phyloP scores from a whole-genome alignment of 2,329 filamentous ascomycete species.

The Anthostomella pinea region DNA sequence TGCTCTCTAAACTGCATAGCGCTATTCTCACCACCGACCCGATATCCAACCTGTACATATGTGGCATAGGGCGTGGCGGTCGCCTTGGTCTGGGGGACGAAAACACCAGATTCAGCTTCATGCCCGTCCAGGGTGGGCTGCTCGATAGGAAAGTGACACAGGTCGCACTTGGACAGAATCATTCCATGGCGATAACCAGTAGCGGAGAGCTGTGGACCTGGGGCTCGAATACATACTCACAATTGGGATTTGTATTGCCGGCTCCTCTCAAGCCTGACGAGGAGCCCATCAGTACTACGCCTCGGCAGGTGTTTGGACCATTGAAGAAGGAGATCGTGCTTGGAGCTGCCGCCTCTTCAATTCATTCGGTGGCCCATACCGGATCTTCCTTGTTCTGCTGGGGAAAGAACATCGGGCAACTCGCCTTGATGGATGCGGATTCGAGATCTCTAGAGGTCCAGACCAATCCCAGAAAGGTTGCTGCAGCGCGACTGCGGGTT shows the following conservation, averaged over 20 bases:
- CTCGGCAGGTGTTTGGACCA: conserved; percentile 86
- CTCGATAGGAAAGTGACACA: conserved; percentile 69
- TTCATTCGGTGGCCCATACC: conserved; percentile 90
- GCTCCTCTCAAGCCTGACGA: conserved; percentile 67
- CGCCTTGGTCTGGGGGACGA: conserved; percentile 88
- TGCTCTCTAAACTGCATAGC: conserved; percentile 88
- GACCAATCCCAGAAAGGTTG: conserved; percentile 77
- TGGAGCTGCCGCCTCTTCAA: conserved; percentile 81
- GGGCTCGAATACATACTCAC: conserved; percentile 83
- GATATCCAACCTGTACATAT: conserved; percentile 87
- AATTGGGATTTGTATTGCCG: conserved; percentile 81
- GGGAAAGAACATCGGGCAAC: conserved; percentile 91
- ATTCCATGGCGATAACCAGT: conserved; percentile 81
- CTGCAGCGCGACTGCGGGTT: conserved; percentile 73
- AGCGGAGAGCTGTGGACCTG: conserved; percentile 91
- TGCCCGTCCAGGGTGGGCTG: conserved; percentile 75
- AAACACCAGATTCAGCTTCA: conserved; percentile 82
- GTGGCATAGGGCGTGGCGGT: conserved; percentile 86
- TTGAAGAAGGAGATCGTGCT: conserved; percentile 81
- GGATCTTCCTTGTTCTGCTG: conserved; percentile 82
- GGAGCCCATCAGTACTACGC: conserved; percentile 75
- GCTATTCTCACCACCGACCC: conserved; percentile 85
- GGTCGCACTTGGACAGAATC: conserved; percentile 88
- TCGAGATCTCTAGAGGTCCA: conserved; percentile 88
- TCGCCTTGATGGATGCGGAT: conserved; percentile 92